phyloP scores from a whole-genome alignment of 139 green algal genomes.

The Chara braunii region DNA sequence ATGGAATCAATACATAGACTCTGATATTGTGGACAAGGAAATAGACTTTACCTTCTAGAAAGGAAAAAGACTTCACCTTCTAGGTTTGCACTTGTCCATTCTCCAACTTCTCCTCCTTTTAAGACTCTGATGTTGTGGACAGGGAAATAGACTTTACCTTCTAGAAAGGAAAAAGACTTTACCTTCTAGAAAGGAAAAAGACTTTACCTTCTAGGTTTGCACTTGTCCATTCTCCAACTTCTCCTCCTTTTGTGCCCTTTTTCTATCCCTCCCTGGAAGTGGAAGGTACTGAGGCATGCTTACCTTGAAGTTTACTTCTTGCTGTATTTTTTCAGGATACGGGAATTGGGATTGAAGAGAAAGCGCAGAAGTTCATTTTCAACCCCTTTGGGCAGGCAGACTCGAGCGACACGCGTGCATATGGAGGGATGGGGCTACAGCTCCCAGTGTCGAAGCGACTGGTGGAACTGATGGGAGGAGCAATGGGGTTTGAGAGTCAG shows the following conservation, averaged over 20 bases:
- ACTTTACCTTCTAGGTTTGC: background rate
- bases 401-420: constrained; percentile 57
- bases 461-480: constrained; percentile 31
- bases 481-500: constrained; percentile 17
- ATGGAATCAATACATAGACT: too few relatives aligned
- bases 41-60: too few relatives aligned
- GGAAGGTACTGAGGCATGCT: background rate
- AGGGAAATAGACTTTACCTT: too few relatives aligned
- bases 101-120: too few relatives aligned
- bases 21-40: too few relatives aligned
- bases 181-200: too few relatives aligned
- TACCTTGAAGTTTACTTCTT: background rate
- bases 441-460: constrained; percentile 41
- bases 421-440: constrained; percentile 65
- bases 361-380: constrained; percentile 42
- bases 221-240: background rate
- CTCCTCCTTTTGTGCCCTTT: too few relatives aligned
- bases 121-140: too few relatives aligned
- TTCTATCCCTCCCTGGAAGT: background rate
- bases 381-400: constrained; percentile 53
- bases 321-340: constrained; percentile 55
- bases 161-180: too few relatives aligned
- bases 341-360: constrained; percentile 54
- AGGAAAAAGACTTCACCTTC: too few relatives aligned
- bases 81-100: too few relatives aligned